These are phyloP conservation scores for Prorocentrum cordatum DNA, from an alignment of 169 alveolate species.

Conservation along the genomic window DNA sequence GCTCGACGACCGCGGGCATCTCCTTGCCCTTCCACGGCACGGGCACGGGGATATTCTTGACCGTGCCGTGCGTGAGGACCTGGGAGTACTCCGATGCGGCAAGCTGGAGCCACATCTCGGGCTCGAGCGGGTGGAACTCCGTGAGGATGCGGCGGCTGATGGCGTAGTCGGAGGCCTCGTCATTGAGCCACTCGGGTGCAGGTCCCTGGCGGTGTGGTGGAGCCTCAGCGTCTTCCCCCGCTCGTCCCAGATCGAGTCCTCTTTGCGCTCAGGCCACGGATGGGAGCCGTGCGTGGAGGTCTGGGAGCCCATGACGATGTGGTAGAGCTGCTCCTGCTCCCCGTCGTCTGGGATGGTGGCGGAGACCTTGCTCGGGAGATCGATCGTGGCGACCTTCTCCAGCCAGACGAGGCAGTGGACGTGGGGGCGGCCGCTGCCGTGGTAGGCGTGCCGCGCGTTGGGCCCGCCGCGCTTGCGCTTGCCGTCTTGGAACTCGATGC, in stretches of 20 bases:
- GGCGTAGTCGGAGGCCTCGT: neutral
- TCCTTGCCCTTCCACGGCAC: neutral
- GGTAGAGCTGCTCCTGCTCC: neutral
- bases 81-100: neutral
- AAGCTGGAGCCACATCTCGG: constrained; percentile 9
- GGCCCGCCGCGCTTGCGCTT: neutral
- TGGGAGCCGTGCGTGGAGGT: no score
- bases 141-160: neutral
- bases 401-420: neutral
- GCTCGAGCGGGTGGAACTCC: constrained; percentile 12
- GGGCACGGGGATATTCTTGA: neutral
- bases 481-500: constrained; percentile 8
- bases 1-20: neutral
- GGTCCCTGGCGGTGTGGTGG: neutral
- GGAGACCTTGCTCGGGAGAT: neutral
- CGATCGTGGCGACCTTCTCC: neutral
- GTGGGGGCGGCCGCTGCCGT: neutral
- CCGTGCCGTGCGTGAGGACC: neutral
- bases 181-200: neutral
- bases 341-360: neutral
- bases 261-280: no score
- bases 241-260: neutral
- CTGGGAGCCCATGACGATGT: neutral
- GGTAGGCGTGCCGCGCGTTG: neutral
- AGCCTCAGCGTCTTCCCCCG: neutral